Conservation (phyloP, 352 stramenopile species). For the Phytopythium litorale region DNA sequence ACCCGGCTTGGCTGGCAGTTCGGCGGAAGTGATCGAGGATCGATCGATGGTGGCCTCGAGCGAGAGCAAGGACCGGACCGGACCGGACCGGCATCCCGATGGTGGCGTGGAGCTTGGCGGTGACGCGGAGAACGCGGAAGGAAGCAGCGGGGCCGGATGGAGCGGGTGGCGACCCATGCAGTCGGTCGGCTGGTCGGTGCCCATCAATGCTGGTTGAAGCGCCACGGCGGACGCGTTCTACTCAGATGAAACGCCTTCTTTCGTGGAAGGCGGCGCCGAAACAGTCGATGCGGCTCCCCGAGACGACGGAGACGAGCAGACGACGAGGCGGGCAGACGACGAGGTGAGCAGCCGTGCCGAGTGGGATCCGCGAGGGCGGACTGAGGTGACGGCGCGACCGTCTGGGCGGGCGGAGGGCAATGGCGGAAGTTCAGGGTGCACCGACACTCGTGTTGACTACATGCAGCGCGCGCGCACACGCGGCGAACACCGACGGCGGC, state of each 20-base stretch:
- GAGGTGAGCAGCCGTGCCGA: too few species aligned
- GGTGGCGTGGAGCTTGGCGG: too few species aligned
- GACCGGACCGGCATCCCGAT: too few species aligned
- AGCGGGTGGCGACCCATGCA: too few species aligned
- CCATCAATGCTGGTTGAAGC: too few species aligned
- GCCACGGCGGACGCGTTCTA: not conserved
- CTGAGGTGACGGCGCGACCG: too few species aligned
- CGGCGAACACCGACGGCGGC: not conserved
- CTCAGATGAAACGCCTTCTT: constrained; percentile 6
- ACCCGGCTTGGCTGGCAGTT: not conserved
- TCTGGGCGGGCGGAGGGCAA: too few species aligned
- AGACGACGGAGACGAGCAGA: not conserved
- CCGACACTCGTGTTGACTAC: not conserved
- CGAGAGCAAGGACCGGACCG: too few species aligned
- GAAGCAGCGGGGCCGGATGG: not conserved
- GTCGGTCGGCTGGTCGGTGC: not conserved
- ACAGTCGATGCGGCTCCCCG: not conserved
- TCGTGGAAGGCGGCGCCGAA: not conserved
- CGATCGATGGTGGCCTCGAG: too few species aligned
- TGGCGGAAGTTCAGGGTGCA: too few species aligned
- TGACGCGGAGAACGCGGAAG: not conserved
- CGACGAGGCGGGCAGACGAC: not conserved
- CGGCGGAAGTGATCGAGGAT: not conserved
- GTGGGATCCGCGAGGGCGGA: too few species aligned
- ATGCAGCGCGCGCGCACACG: not conserved